These are phyloP conservation scores for Bonnemaisonia californica DNA, from an alignment of 31 red algal species.

Conservation along the genomic window DNA sequence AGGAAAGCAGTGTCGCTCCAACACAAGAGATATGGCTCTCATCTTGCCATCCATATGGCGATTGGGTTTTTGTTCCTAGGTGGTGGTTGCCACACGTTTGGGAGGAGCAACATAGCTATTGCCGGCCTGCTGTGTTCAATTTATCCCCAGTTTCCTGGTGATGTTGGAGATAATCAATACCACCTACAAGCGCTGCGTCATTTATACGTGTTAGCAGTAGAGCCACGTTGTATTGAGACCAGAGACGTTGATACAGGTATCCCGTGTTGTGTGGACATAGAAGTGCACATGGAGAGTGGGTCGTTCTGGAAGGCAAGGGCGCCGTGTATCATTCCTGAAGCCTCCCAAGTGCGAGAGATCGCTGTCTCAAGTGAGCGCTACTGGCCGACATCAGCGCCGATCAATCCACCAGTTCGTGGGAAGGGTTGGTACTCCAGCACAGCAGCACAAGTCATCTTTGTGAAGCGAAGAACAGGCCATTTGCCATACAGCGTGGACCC, in stretches of 20 bases:
- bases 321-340: conserved; percentile 91
- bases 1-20: conserved; percentile 7
- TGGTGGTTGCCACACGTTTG: conserved; percentile 90
- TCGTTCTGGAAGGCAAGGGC: conserved; percentile 50
- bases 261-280: conserved; percentile 83
- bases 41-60: conserved; percentile 85
- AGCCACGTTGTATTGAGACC: conserved; percentile 87
- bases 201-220: conserved; percentile 91
- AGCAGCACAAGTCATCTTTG: conserved; percentile 69
- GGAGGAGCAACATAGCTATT: conserved; percentile 60
- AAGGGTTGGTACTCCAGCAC: conserved; percentile 61
- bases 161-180: conserved; percentile 89
- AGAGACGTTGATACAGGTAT: conserved; percentile 87
- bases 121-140: conserved; percentile 85
- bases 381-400: conserved; percentile 47
- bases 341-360: conserved; percentile 43
- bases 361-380: conserved; percentile 84
- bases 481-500: conserved; percentile 85
- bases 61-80: conserved; percentile 98
- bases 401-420: conserved; percentile 46
- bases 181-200: conserved; percentile 98
- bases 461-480: conserved; percentile 91
- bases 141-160: conserved; percentile 87
- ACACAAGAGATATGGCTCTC: conserved; percentile 69
- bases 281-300: conserved; percentile 53